phyloP scores from a whole-genome alignment of 1,139 yeast genomes.

The Geotrichum histeridarum region DNA sequence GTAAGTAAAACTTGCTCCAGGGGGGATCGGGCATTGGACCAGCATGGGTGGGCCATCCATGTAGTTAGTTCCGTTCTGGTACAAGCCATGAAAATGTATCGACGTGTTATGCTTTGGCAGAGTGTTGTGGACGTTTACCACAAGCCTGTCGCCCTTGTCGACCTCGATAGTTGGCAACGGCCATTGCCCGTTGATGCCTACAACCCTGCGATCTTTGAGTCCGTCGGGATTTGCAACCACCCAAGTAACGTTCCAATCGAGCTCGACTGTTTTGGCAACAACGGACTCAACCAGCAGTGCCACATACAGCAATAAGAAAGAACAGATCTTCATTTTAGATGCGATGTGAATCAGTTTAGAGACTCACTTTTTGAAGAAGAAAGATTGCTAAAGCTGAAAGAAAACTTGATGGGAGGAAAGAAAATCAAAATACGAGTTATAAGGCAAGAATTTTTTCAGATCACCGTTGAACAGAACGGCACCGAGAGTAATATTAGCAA shows the following conservation, averaged over 20 bases:
- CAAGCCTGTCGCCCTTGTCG: slow-evolving; percentile 69
- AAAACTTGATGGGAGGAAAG: no score
- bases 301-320: slow-evolving; percentile 6
- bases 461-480: no score
- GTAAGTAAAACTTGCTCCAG: slow-evolving; percentile 61
- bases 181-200: slow-evolving; percentile 77
- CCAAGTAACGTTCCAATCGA: slow-evolving; percentile 72
- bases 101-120: slow-evolving; percentile 60
- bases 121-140: slow-evolving; percentile 64
- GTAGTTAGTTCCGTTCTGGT: slow-evolving; percentile 64
- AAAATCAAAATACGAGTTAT: no score
- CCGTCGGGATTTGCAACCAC: slow-evolving; percentile 77
- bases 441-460: no score
- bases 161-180: slow-evolving; percentile 79
- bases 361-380: no score
- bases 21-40: slow-evolving; percentile 82
- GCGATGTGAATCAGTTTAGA: no score
- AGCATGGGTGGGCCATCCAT: slow-evolving; percentile 89
- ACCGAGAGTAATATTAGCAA: no score
- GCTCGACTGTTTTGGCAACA: slow-evolving; percentile 55
- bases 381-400: no score
- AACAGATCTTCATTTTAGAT: slow-evolving; percentile 2
- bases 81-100: slow-evolving; percentile 87
- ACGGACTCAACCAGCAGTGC: slow-evolving; percentile 26
- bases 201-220: slow-evolving; percentile 53